phyloP scores from a whole-genome alignment of 768 basidiomycete genomes.

The Suillus clintonianus region DNA sequence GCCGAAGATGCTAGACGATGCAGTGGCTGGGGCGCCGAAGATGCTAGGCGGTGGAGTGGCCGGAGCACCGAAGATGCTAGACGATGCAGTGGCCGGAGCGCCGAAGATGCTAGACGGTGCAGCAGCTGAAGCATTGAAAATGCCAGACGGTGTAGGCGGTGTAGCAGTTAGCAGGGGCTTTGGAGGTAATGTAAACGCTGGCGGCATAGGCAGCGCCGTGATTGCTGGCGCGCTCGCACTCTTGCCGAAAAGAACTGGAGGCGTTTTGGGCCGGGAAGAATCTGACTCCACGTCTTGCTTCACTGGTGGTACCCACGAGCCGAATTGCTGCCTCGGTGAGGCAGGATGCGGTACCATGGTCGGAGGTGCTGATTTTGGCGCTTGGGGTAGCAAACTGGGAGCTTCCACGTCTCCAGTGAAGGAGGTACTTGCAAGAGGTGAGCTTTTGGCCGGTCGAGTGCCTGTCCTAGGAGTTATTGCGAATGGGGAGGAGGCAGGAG shows the following conservation, averaged over 20 bases:
- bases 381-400: slow-evolving; percentile 11
- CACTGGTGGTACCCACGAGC: slow-evolving; percentile 29
- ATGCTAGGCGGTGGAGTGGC: slow-evolving; percentile 7
- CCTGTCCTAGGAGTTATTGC: slow-evolving; percentile 55
- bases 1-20: slow-evolving; percentile 8
- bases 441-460: slow-evolving; percentile 67
- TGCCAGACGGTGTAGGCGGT: slow-evolving; percentile 5
- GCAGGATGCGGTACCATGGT: slow-evolving; percentile 37
- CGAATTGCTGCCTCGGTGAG: slow-evolving; percentile 42
- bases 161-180: slow-evolving; percentile 9
- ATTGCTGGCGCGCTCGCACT: slow-evolving; percentile 22
- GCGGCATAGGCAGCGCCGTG: slow-evolving; percentile 10
- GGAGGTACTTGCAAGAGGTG: slow-evolving; percentile 65
- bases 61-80: background rate
- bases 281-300: slow-evolving; percentile 23
- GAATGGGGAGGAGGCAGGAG: slow-evolving; percentile 37
- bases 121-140: slow-evolving; percentile 9
- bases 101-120: slow-evolving; percentile 4
- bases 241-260: slow-evolving; percentile 42
- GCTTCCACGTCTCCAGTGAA: slow-evolving; percentile 45
- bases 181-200: slow-evolving; percentile 6
- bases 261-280: slow-evolving; percentile 45
- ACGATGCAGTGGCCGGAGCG: background rate
- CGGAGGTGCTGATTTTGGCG: slow-evolving; percentile 21
- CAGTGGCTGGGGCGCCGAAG: slow-evolving; percentile 8